Percentiles rank a stretch among this genome's conserved stretches.
Conservation (phyloP, 2,329 filamentous ascomycete genomes). For the Sporothrix variecibatus region DNA sequence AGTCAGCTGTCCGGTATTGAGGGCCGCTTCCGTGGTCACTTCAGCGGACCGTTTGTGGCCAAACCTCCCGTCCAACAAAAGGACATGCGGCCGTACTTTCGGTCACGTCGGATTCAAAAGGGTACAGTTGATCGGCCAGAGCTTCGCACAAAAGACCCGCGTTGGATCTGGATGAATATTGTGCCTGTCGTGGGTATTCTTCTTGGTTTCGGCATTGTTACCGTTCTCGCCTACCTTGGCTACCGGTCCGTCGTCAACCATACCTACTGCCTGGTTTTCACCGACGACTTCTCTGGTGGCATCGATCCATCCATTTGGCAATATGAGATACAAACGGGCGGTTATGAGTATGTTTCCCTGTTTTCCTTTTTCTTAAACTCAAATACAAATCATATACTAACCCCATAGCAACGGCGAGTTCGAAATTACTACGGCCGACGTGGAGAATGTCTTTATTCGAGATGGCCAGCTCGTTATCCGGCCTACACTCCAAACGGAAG, state of each 20-base stretch:
- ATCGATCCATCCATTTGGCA: conserved; percentile 29
- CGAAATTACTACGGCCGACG: conserved; percentile 24
- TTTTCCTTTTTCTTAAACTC: neutral
- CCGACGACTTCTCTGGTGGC: conserved; percentile 28
- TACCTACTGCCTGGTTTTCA: conserved; percentile 27
- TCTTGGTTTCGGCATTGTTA: conserved; percentile 19
- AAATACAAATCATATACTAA: neutral
- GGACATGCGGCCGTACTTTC: conserved; percentile 23
- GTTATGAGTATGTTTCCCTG: conserved; percentile 21
- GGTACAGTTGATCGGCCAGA: conserved; percentile 26
- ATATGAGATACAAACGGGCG: conserved; percentile 26
- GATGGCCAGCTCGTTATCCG: conserved; percentile 28
- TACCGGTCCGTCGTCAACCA: conserved; percentile 17
- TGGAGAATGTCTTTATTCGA: conserved; percentile 27
- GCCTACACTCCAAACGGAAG: conserved; percentile 23
- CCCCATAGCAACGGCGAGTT: conserved; percentile 15
- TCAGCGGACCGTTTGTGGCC: neutral
- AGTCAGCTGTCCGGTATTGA: neutral
- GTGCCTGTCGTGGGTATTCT: conserved; percentile 19
- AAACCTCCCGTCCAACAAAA: neutral
- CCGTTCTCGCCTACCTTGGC: neutral
- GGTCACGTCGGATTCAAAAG: conserved; percentile 25
- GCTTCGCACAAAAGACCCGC: conserved; percentile 24
- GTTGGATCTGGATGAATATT: conserved; percentile 26
- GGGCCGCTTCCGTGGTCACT: neutral